phyloP scores from a whole-genome alignment of 2,329 filamentous ascomycete species.

The Sporothrix pallida region DNA sequence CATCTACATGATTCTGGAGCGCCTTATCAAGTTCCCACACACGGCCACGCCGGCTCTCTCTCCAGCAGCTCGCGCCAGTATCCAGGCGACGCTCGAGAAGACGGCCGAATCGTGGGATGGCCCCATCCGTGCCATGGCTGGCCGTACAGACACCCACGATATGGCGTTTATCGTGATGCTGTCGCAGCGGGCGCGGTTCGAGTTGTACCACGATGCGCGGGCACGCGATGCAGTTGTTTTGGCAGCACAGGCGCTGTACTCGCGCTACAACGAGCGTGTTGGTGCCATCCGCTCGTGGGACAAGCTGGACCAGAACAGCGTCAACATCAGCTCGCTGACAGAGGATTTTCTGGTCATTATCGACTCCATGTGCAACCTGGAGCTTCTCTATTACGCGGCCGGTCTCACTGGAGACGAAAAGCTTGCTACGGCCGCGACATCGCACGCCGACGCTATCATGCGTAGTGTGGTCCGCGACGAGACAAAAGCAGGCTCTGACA shows the following conservation, averaged over 20 bases:
- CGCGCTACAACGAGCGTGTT: constrained; percentile 50
- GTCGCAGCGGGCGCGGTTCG: constrained; percentile 55
- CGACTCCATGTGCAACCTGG: constrained; percentile 51
- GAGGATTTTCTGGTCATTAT: constrained; percentile 52
- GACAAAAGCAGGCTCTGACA: background rate
- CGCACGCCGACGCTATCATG: constrained; percentile 51
- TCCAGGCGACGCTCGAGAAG: constrained; percentile 40
- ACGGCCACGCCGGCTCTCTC: constrained; percentile 34
- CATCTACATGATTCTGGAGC: constrained; percentile 47
- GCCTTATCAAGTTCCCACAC: constrained; percentile 44
- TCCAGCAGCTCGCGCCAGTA: constrained; percentile 24
- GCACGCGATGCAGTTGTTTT: constrained; percentile 51
- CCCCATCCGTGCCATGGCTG: constrained; percentile 46
- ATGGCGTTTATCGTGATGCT: constrained; percentile 61
- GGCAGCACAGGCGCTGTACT: constrained; percentile 52
- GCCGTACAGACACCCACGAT: constrained; percentile 58
- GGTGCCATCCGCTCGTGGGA: constrained; percentile 60
- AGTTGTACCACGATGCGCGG: constrained; percentile 44
- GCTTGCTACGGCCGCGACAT: constrained; percentile 43
- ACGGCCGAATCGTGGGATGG: constrained; percentile 46
- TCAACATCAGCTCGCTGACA: constrained; percentile 43
- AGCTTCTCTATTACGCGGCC: constrained; percentile 48
- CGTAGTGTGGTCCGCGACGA: constrained; percentile 51
- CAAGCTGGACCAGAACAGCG: constrained; percentile 43
- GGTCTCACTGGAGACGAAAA: constrained; percentile 42